Percentiles rank a stretch among this genome's conserved stretches.
These are phyloP conservation scores for Penicillium sclerotigenum DNA, from an alignment of 2,329 filamentous ascomycete genomes.

Conservation along the genomic window DNA sequence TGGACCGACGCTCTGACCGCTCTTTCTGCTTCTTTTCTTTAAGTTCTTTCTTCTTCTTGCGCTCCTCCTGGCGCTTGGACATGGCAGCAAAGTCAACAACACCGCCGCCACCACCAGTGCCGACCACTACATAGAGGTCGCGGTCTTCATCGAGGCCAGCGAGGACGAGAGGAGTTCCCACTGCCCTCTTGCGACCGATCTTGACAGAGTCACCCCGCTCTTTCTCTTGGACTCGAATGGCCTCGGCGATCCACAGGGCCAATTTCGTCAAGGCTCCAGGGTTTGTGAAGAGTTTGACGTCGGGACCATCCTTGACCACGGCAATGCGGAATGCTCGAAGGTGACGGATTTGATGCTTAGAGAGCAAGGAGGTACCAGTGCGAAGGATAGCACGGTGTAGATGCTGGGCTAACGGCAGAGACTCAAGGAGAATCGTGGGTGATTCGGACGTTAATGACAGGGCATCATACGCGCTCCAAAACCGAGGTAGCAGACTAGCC, in stretches of 20 bases:
- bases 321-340: conserved; percentile 91
- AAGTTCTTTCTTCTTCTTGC: conserved; percentile 60
- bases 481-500: conserved; percentile 45
- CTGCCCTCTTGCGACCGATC: conserved; percentile 37
- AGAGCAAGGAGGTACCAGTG: conserved; percentile 84
- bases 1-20: conserved; percentile 60
- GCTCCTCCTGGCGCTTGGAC: conserved; percentile 63
- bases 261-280: conserved; percentile 90
- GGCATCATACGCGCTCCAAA: conserved; percentile 60
- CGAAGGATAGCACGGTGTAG: conserved; percentile 90
- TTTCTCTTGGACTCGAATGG: conserved; percentile 82
- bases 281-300: conserved; percentile 87
- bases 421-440: conserved; percentile 61
- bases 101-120: conserved; percentile 81
- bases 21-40: conserved; percentile 63
- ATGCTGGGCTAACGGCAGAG: conserved; percentile 79
- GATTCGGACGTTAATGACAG: conserved; percentile 47
- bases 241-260: conserved; percentile 90
- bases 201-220: conserved; percentile 69
- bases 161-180: conserved; percentile 80
- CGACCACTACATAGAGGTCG: conserved; percentile 88
- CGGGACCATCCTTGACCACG: conserved; percentile 90
- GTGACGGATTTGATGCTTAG: conserved; percentile 91
- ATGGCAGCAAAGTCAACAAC: conserved; percentile 65
- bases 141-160: conserved; percentile 83